Base-by-base conservation (phyloP, 257 asterid species). In the Nyctanthes arbortristis region DNA sequence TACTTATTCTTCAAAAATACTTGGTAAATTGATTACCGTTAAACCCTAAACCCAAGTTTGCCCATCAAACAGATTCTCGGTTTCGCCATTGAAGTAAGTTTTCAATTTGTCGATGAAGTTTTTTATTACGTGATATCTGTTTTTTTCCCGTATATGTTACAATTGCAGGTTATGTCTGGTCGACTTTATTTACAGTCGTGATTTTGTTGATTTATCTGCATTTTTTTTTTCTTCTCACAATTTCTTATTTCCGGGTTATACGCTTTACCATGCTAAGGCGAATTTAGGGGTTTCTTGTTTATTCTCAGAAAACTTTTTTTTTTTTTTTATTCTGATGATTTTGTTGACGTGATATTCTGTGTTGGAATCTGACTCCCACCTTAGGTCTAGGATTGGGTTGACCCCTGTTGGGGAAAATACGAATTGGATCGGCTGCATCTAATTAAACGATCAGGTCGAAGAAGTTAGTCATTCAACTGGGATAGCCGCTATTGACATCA, bases 41-140 rank as follows among this genome's bases (percentile, higher is more conserved):
- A 81, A 78, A 73, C 78, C 86, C 76, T 75, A 25, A 82, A 78
- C 76, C 76, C 37, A 13, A 35, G n/a, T n/a, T 36, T 61, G 16
- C 45, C 32, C 69, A 64, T 35, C 36, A 63, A 73, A 2, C 24
- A 62, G 27, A 47, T 27, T 78, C 34, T 33, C 63, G 52, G 64
- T 30, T n/a, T 47, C 72, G 69, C 43, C 72, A 69, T 75, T 62
- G 60, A 36, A 28, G 81, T 75, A 70, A 75, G 75, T 66, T 34
- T 62, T 36, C 54, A 62, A 40, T 62, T 62, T 33, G 5, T 28
- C 29, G 22, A 35, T 14, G n/a, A 9, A 10, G 18, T 4, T 0
- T 43, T 8, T 54, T 24, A 54, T 39, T 12, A 2, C 74, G 67
- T 39, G 16, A 49, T 49, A 56, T 67, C 20, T 57, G 30, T 10